phyloP scores from a whole-genome alignment of 441 rosid species.

The Euphorbia corollata region DNA sequence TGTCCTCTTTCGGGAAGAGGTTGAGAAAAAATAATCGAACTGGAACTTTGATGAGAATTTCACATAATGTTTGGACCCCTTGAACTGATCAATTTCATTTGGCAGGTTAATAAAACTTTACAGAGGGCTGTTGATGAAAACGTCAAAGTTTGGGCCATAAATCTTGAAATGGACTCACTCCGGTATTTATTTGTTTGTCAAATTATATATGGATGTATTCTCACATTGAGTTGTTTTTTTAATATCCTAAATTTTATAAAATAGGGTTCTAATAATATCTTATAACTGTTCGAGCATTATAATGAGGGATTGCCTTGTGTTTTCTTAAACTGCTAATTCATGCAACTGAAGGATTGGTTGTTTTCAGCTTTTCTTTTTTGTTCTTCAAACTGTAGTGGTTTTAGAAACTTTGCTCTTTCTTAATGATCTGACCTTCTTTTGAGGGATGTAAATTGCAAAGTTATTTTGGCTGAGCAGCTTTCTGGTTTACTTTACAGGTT shows the following conservation, averaged over 20 bases:
- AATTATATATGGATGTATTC: not conserved
- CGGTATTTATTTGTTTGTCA: conserved; percentile 34
- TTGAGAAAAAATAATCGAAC: conserved; percentile 14
- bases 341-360: not conserved
- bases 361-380: not conserved
- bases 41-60: conserved; percentile 13
- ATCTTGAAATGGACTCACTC: conserved; percentile 75
- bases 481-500: conserved; percentile 40
- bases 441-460: not conserved
- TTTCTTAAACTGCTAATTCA: not conserved
- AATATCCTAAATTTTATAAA: not conserved
- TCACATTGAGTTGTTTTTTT: not conserved
- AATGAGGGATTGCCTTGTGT: not conserved
- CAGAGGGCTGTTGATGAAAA: conserved; percentile 80
- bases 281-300: not conserved
- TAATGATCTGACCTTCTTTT: not conserved
- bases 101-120: conserved; percentile 89
- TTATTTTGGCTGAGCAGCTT: conserved; percentile 13
- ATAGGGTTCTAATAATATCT: not conserved
- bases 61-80: conserved; percentile 8
- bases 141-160: conserved; percentile 47
- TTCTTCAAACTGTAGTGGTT: not conserved
- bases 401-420: not conserved
- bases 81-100: conserved; percentile 16
- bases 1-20: conserved; percentile 88